A percentile compares a stretch with the other conserved stretches of the same genome.
These are phyloP conservation scores for Hondaea fermentalgiana DNA, from an alignment of 108 stramenopile species.

Conservation along the genomic window DNA sequence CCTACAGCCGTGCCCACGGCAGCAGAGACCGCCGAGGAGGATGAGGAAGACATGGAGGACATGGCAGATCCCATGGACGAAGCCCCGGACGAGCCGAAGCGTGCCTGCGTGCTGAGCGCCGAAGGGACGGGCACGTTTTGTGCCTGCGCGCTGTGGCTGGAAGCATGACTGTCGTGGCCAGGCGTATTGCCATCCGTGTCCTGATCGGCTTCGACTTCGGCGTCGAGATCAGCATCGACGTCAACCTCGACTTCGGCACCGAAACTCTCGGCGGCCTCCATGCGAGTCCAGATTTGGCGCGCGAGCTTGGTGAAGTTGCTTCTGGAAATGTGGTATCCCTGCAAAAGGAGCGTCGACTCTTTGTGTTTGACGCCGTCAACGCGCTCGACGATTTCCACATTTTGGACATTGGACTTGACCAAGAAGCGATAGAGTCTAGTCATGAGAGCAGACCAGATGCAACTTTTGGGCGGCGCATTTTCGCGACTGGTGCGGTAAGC, in stretches of 20 bases:
- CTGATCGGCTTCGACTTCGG: no score
- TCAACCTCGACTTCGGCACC: not conserved
- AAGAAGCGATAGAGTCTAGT: not conserved
- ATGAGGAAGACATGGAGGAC: no score
- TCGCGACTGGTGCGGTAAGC: not conserved
- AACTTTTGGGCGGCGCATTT: not conserved
- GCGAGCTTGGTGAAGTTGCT: conserved; percentile 16
- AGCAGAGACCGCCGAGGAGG: no score
- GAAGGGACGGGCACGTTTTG: no score
- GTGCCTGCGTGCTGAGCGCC: no score
- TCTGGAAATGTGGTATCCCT: not conserved
- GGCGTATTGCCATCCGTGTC: no score
- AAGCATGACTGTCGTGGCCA: no score
- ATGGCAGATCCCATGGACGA: no score
- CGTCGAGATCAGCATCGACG: no score
- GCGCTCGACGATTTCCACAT: not conserved
- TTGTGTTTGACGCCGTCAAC: not conserved
- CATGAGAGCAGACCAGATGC: conserved; percentile 19
- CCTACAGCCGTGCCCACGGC: no score
- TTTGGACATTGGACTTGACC: not conserved
- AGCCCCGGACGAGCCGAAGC: no score
- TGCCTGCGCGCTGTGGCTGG: no score
- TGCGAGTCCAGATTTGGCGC: not conserved
- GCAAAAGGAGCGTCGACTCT: not conserved
- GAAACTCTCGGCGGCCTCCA: not conserved